Evolutionary conservation across 257 asterid genomes (phyloP).

Genomic region (Solanum lignicaule): DNA sequence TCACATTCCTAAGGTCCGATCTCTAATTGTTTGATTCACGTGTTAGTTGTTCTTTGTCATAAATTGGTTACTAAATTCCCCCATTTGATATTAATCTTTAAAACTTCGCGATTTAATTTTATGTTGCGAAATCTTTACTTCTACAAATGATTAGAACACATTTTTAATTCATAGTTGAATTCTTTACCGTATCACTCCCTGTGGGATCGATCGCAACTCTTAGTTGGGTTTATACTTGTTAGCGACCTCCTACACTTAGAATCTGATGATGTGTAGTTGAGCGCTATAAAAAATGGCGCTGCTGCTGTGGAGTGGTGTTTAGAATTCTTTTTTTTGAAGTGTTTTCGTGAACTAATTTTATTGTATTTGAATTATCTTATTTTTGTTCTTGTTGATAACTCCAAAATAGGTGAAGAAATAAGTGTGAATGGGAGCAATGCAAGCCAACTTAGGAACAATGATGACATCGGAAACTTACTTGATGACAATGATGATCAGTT

Average conservation of each 20-base stretch:
- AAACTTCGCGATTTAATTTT: no score
- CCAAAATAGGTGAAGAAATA: no score
- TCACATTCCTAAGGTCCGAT: no score
- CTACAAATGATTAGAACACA: neutral
- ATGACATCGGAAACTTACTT: no score
- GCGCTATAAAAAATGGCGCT: rapidly evolving
- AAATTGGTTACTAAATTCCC: no score
- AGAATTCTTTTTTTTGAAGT: no score
- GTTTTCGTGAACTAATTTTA: neutral
- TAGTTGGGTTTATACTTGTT: neutral
- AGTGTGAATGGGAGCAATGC: neutral
- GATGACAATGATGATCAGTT: neutral
- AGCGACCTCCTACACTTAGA: neutral
- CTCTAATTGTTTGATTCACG: no score
- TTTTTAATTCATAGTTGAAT: neutral
- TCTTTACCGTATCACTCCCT: neutral
- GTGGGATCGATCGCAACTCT: neutral
- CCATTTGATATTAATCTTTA: no score
- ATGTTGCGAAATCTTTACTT: no score
- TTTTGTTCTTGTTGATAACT: neutral
- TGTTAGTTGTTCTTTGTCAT: no score
- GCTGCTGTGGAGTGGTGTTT: neutral
- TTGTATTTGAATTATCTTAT: neutral
- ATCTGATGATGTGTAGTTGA: neutral
- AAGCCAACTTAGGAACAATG: neutral